Evolutionary conservation across 352 stramenopile genomes (phyloP).

Genomic region (Phytophthora citrophthora): DNA sequence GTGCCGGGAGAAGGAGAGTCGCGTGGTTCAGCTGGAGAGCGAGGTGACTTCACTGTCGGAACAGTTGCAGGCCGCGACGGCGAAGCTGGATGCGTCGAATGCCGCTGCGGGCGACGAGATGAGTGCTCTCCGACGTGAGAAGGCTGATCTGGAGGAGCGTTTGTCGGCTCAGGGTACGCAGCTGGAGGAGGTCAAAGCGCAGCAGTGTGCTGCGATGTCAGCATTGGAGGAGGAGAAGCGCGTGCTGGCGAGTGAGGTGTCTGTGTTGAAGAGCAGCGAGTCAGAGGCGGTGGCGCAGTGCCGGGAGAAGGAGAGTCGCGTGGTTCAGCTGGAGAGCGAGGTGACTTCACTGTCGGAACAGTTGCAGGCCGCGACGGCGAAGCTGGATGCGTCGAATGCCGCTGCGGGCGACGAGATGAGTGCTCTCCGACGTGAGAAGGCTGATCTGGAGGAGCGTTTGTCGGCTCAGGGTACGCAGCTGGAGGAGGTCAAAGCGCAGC

Average conservation of each 20-base stretch:
- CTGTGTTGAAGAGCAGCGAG: conserved; percentile 19
- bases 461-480: conserved; percentile 2
- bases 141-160: conserved; percentile 17
- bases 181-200: conserved; percentile 13
- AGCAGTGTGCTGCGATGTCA: conserved; percentile 18
- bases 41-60: conserved; percentile 8
- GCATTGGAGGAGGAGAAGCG: conserved; percentile 34
- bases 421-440: not conserved
- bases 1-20: conserved; percentile 14
- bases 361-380: conserved; percentile 5
- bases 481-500: conserved; percentile 14
- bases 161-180: conserved; percentile 16
- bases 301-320: conserved; percentile 14
- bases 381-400: conserved; percentile 4
- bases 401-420: conserved; percentile 4
- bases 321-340: conserved; percentile 22
- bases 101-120: conserved; percentile 30
- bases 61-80: conserved; percentile 7
- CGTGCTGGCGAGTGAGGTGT: conserved; percentile 29
- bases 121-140: conserved; percentile 24
- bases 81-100: conserved; percentile 24
- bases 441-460: conserved; percentile 7
- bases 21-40: conserved; percentile 10
- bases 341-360: conserved; percentile 3
- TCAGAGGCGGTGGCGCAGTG: conserved; percentile 11